phyloP scores from a whole-genome alignment of 208 protist genomes.

The Vickermania spadyakhi region DNA sequence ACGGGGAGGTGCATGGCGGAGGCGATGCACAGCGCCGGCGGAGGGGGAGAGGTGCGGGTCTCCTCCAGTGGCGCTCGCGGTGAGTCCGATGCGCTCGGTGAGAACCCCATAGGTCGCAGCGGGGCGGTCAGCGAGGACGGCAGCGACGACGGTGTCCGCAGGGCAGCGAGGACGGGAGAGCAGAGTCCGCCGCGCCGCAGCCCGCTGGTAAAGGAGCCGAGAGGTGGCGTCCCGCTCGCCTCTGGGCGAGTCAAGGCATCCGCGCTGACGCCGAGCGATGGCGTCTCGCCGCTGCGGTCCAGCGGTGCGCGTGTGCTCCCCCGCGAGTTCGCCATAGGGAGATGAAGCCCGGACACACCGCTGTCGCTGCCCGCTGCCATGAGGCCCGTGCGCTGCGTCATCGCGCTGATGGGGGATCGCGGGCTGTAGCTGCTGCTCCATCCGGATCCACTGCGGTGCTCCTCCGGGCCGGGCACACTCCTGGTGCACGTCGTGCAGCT shows the following conservation, averaged over 20 bases:
- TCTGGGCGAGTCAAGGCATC: not conserved
- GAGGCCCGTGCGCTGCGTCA: not conserved
- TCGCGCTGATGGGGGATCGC: no score
- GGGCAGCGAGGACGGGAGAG: not conserved
- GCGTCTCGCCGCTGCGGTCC: not conserved
- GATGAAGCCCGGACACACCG: not conserved
- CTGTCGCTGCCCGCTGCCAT: not conserved
- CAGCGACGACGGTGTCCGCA: not conserved
- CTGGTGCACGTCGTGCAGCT: no score
- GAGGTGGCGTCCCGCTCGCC: not conserved
- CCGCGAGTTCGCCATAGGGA: not conserved
- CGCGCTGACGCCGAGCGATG: not conserved
- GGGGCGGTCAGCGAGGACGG: no score
- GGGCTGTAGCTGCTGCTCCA: no score
- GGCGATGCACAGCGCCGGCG: not conserved
- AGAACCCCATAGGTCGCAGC: no score
- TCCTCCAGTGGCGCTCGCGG: no score
- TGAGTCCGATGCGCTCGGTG: no score
- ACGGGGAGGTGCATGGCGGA: constrained; percentile 28
- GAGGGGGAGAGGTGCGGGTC: not conserved
- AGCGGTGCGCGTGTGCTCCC: not conserved
- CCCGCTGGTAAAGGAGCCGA: not conserved
- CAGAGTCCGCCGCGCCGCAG: not conserved
- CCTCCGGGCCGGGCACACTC: no score
- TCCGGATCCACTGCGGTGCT: no score